Base-by-base conservation (phyloP, 805 yeast genomes). In the Debaryomyces tyrocola region DNA sequence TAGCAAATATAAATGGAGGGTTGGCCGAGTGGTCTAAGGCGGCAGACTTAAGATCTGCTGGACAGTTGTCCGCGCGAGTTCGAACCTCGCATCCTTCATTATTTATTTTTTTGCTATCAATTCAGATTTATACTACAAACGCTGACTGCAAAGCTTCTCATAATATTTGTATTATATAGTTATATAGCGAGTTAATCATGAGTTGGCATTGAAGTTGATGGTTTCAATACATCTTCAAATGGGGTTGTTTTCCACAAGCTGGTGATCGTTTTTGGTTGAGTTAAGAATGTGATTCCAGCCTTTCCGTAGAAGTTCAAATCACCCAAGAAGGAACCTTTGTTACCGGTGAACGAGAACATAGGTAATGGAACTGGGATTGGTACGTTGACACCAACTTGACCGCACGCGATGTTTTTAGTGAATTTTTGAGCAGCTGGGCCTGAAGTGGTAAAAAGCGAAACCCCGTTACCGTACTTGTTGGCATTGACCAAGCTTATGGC, bases 351-450 rank as follows among this genome's bases (percentile, higher is more conserved):
- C 3, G 88, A 82, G 66, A 85, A 85, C 87, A 85, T 83, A 49
- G 91, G 90, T 63, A 85, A 70, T 41, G 91, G 91, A 15, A 85
- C 91, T 4, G 91, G 91, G 50, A 85, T 85, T 12, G 91, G 90
- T 33, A 85, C 89, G 57, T 85, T 85, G 55, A 85, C 75, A 46
- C 91, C 91, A 42, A 85, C 87, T 66, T 85, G 90, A 28, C 91
- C 91, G 46, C 84, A 82, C 48, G 83, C 86, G 51, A 84, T 79
- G 53, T 80, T 75, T 66, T 76, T 80, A 62, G 78, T 83, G 73
- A 85, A 85, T 61, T 80, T 80, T 64, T 83, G 85, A 4, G 87
- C 86, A n/a, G 79, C 71, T 18, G 85, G 70, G 10, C 91, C 91
- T 1, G 85, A 80, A 29, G 77, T 73, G 12, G 91, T 85, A 74